phyloP scores from a whole-genome alignment of 176 grass and related monocot genomes.

The Poa pratensis region DNA sequence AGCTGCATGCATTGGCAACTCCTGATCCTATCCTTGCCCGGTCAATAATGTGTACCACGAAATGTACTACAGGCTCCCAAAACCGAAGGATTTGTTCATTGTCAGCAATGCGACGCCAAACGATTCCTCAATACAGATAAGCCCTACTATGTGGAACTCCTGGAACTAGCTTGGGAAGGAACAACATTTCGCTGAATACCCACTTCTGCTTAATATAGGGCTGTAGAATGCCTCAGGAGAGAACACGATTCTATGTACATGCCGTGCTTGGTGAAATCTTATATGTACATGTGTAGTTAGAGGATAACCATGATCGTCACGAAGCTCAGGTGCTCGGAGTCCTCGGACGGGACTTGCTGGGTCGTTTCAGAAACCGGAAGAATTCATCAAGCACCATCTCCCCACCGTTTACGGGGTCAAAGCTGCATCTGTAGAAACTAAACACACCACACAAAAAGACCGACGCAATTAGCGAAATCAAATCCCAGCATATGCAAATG shows the following conservation, averaged over 20 bases:
- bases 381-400: conserved; percentile 61
- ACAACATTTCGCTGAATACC: neutral
- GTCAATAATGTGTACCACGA: neutral
- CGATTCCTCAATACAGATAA: neutral
- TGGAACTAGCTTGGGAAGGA: neutral
- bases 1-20: neutral
- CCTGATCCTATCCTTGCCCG: neutral
- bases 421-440: conserved; percentile 74
- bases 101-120: neutral
- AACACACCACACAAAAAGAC: conserved; percentile 21
- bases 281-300: conserved; percentile 1
- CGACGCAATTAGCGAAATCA: neutral
- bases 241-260: neutral
- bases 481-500: neutral
- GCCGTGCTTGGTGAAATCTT: neutral
- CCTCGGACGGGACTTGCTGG: conserved; percentile 20
- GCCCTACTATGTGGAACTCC: neutral
- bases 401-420: conserved; percentile 65
- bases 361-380: conserved; percentile 50
- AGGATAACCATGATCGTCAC: neutral
- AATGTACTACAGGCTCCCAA: neutral
- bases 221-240: neutral
- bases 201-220: neutral
- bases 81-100: neutral
- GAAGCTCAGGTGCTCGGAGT: conserved; percentile 14